These are phyloP conservation scores for Actinomucor elegans DNA, from an alignment of 371 early-diverging fungal species.

Conservation along the genomic window DNA sequence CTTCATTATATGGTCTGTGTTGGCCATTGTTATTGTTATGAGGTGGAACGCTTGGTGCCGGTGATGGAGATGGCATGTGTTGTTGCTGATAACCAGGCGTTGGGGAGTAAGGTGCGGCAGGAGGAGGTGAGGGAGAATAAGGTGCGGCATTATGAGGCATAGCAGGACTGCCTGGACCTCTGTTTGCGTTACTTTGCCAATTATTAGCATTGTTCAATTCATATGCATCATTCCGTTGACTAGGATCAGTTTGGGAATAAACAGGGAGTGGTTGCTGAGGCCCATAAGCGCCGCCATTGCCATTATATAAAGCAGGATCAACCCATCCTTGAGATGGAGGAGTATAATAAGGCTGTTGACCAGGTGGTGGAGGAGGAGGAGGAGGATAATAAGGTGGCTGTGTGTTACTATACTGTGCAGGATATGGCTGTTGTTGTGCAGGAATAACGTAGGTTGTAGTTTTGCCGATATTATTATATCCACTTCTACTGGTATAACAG, in stretches of 20 bases:
- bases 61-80: neutral
- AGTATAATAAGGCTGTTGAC: constrained; percentile 5
- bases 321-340: constrained; percentile 47
- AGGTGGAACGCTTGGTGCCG: neutral
- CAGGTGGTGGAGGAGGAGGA: constrained; percentile 19
- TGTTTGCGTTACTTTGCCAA: constrained; percentile 8
- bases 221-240: constrained; percentile 6
- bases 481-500: constrained; percentile 21
- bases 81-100: no score
- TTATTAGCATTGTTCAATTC: constrained; percentile 17
- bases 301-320: constrained; percentile 52
- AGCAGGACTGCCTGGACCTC: neutral
- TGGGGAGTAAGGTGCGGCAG: neutral
- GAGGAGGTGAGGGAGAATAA: neutral
- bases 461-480: constrained; percentile 22
- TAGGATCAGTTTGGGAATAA: constrained; percentile 12
- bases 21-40: neutral
- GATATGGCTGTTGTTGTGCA: constrained; percentile 16
- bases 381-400: constrained; percentile 27
- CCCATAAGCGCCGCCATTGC: neutral
- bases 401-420: constrained; percentile 16
- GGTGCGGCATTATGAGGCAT: neutral
- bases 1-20: constrained; percentile 7
- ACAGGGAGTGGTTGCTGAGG: constrained; percentile 22
- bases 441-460: constrained; percentile 21